Evolutionary conservation across 2,329 filamentous ascomycete genomes (phyloP), one percentile per base, ranked within the genome.

Genomic region (Zymoseptoria crescenta): DNA sequence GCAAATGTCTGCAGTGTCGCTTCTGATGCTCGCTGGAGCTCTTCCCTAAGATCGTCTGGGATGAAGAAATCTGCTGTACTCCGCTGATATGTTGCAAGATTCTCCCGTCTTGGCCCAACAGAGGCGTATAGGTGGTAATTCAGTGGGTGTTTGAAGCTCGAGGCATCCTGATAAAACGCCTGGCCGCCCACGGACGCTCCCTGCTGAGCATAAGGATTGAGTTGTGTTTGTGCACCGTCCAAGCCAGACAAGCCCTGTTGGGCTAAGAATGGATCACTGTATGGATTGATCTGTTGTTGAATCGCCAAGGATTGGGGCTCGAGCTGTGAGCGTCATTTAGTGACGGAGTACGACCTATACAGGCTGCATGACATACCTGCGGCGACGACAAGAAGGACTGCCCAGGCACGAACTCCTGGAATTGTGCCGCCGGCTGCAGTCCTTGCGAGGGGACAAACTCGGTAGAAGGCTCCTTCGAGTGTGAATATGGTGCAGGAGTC

Each of bases 41-140:
- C 91, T 75, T 96, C 90, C 57, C 94, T 83, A 6, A 96, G 75
- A 60, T 90, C 86, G 68, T 96, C 92, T 0, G 91, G 85, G 49
- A 97, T 83, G 74, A 99, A 99, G 65, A 97, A 89, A 70, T 97
- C 92, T 70, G 95, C 90, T 1, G 89, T 86, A 59, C 87, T 87
- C 60, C 90, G 85, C 72, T 99, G 93, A 70, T 96, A 96, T 2
- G 88, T 85, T 65, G 89, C 80, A 29, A 96, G 80, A 63, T 91
- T 91, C 62, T 93, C 88, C 61, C 86, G 84, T 71, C 91, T 84
- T n/a, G 89, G 86, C 5, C 90, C 91, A 58, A 92, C 83, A 0
- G 92, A 91, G 30, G 91, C 89, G 73, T 99, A 99, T 10, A 96
- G 81, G 73, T 99, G 94, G 72, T 96, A 96, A 77, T 93, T 89